These are phyloP conservation scores for Pseudozyma pruni DNA, from an alignment of 1,284 basidiomycete species.

Conservation along the genomic window DNA sequence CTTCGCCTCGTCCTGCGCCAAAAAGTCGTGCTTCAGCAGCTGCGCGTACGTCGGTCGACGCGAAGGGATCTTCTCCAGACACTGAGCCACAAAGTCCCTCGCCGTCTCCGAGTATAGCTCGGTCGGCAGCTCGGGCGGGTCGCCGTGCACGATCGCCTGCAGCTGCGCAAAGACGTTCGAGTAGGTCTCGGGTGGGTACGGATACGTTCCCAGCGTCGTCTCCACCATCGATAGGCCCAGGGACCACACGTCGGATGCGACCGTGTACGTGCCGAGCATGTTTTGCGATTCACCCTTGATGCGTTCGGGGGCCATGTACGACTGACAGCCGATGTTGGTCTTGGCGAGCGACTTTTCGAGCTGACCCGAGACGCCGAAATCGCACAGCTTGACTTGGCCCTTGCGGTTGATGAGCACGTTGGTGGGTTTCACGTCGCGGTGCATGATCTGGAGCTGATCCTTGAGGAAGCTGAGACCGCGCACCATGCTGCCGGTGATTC, in stretches of 20 bases:
- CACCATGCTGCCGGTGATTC: slow-evolving; percentile 85
- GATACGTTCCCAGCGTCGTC: slow-evolving; percentile 89
- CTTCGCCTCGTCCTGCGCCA: slow-evolving; percentile 69
- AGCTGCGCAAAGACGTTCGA: slow-evolving; percentile 96
- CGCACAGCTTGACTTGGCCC: slow-evolving; percentile 93
- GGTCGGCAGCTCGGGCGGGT: slow-evolving; percentile 82
- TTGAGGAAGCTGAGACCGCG: slow-evolving; percentile 94
- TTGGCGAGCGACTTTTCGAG: slow-evolving; percentile 95
- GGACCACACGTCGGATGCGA: slow-evolving; percentile 97
- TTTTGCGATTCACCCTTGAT: slow-evolving; percentile 93
- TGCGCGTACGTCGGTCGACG: slow-evolving; percentile 85
- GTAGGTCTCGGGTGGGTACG: slow-evolving; percentile 98
- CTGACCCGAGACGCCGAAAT: slow-evolving; percentile 98
- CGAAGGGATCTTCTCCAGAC: slow-evolving; percentile 70
- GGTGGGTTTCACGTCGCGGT: slow-evolving; percentile 96
- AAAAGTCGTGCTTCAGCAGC: slow-evolving; percentile 81
- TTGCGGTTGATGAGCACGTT: slow-evolving; percentile 91
- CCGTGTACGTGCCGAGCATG: slow-evolving; percentile 88
- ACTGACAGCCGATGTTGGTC: slow-evolving; percentile 98
- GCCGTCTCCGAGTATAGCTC: slow-evolving; percentile 66
- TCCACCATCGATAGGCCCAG: slow-evolving; percentile 96
- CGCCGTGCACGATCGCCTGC: slow-evolving; percentile 93
- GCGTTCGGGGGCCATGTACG: slow-evolving; percentile 97
- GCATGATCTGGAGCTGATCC: slow-evolving; percentile 95
- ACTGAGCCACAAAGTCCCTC: slow-evolving; percentile 63